These are phyloP conservation scores for Phytophthora podocarpi DNA, from an alignment of 352 stramenopile genomes.

Conservation along the genomic window DNA sequence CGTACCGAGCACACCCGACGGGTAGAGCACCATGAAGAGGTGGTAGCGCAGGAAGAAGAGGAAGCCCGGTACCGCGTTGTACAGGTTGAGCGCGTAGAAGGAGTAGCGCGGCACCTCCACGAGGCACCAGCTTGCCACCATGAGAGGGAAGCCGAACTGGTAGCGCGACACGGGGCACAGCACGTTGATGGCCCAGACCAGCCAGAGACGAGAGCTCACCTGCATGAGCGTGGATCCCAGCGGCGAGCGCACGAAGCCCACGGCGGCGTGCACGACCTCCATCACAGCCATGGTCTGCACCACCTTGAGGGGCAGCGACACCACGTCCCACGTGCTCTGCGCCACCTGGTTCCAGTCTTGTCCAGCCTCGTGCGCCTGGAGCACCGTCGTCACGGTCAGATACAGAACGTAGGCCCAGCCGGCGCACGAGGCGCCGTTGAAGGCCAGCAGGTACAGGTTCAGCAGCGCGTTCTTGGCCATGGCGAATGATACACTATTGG, in stretches of 20 bases:
- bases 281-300: constrained; percentile 95
- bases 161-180: constrained; percentile 75
- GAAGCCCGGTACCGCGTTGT: constrained; percentile 92
- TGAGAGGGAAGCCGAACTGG: constrained; percentile 88
- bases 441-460: constrained; percentile 76
- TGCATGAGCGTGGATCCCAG: constrained; percentile 94
- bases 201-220: constrained; percentile 91
- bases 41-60: constrained; percentile 98
- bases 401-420: constrained; percentile 81
- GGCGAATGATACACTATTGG: constrained; percentile 20
- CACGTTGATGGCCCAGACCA: constrained; percentile 95
- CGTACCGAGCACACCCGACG: constrained; percentile 95
- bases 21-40: constrained; percentile 98
- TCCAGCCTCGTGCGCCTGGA: constrained; percentile 42
- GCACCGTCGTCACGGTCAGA: constrained; percentile 60
- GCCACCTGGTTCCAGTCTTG: constrained; percentile 61
- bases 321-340: constrained; percentile 55
- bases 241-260: constrained; percentile 96
- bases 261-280: constrained; percentile 95
- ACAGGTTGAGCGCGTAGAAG: constrained; percentile 97
- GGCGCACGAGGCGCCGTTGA: constrained; percentile 69
- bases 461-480: constrained; percentile 77
- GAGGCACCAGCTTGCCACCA: constrained; percentile 88
- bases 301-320: constrained; percentile 67
- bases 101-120: constrained; percentile 96